phyloP scores from a whole-genome alignment of 202 grass and related monocot genomes.

The Hordeum pubiflorum region DNA sequence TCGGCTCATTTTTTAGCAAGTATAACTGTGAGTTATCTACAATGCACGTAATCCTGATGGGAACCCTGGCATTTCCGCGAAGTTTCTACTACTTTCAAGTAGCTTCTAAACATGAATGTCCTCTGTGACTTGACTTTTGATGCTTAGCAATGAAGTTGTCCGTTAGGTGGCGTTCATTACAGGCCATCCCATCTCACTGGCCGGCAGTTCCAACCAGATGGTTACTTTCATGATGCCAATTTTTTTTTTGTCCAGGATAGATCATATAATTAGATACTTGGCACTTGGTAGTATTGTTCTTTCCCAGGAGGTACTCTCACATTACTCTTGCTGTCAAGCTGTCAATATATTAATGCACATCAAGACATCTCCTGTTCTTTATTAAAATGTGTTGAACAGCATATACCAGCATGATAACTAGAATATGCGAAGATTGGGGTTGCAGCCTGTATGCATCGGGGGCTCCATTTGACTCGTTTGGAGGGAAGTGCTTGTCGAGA shows the following conservation, averaged over 20 bases:
- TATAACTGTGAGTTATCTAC: neutral
- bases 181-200: neutral
- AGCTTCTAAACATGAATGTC: neutral
- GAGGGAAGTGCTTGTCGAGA: neutral
- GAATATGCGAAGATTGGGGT: neutral
- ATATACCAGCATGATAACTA: constrained; percentile 30
- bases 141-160: constrained; percentile 16
- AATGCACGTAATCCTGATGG: neutral
- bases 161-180: neutral
- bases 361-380: constrained; percentile 9
- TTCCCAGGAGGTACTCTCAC: neutral
- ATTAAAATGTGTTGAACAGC: neutral
- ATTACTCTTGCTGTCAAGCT: constrained; percentile 21
- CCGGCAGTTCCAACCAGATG: neutral
- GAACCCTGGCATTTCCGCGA: neutral
- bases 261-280: constrained; percentile 24
- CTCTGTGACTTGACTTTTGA: constrained; percentile 9
- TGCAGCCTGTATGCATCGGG: constrained; percentile 16
- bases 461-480: neutral
- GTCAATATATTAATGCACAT: constrained; percentile 21
- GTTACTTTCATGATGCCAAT: constrained; percentile 13
- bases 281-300: constrained; percentile 14
- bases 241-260: neutral
- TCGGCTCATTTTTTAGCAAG: neutral
- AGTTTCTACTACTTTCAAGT: neutral